phyloP scores from a whole-genome alignment of 2,329 filamentous ascomycete species.

The Verticillium tricorpus region DNA sequence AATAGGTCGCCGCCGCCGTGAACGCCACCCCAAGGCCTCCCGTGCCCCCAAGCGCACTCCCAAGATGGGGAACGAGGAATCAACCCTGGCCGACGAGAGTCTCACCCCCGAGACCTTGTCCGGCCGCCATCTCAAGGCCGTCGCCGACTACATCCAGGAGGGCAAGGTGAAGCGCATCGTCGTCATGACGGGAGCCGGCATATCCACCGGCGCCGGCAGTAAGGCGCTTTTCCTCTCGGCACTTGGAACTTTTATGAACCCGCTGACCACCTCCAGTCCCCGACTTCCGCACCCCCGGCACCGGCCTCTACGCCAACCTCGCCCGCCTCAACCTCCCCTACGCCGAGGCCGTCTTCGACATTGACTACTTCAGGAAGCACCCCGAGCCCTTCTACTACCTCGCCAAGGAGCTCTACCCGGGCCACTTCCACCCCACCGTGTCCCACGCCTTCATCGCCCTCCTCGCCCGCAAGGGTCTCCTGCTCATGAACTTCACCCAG shows the following conservation, averaged over 20 bases:
- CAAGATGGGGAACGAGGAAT: conserved; percentile 86
- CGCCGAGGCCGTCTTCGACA: conserved; percentile 91
- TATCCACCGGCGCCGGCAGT: conserved; percentile 70
- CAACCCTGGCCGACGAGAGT: conserved; percentile 59
- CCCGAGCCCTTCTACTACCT: conserved; percentile 90
- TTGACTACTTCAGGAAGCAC: conserved; percentile 78
- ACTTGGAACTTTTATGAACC: not conserved
- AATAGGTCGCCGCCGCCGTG: conserved; percentile 34
- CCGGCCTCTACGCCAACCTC: conserved; percentile 90
- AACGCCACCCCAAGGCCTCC: conserved; percentile 28
- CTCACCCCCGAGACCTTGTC: conserved; percentile 61
- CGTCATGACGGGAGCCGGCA: conserved; percentile 87
- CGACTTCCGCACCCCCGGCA: conserved; percentile 90
- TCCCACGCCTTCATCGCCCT: conserved; percentile 86
- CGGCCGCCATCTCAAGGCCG: conserved; percentile 63
- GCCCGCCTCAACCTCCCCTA: conserved; percentile 80
- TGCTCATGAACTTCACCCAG: conserved; percentile 89
- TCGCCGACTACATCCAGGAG: conserved; percentile 77
- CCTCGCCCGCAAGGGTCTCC: conserved; percentile 70
- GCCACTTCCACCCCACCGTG: conserved; percentile 81
- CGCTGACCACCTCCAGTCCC: conserved; percentile 60
- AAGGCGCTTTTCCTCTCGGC: conserved; percentile 5
- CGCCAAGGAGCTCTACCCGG: conserved; percentile 88
- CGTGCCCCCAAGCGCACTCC: conserved; percentile 25
- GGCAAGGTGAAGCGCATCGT: conserved; percentile 68